Conservation (phyloP, 2,329 filamentous ascomycete genomes). For the Exophiala lecanii-corni region DNA sequence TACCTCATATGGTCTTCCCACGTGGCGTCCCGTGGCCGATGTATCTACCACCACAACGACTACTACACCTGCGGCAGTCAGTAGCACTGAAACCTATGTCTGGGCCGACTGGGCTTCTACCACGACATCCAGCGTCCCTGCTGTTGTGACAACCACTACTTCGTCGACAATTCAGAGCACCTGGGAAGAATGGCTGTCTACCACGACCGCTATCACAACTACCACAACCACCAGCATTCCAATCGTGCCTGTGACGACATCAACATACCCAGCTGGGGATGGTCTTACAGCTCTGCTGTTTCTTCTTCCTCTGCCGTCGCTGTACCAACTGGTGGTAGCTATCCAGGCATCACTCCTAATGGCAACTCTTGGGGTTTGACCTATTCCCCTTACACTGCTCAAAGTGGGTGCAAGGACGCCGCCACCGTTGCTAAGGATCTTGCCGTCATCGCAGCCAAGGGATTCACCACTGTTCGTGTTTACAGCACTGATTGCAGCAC, state of each 20-base stretch:
- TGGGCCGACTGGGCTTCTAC: conserved; percentile 7
- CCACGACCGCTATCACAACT: too few relatives aligned
- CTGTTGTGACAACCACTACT: too few relatives aligned
- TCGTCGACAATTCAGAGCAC: too few relatives aligned
- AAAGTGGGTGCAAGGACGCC: conserved; percentile 59
- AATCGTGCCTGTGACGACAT: too few relatives aligned
- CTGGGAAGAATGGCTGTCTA: too few relatives aligned
- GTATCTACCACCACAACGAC: conserved; percentile 4
- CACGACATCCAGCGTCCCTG: conserved; percentile 1
- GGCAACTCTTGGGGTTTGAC: conserved; percentile 65
- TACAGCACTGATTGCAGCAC: conserved; percentile 91
- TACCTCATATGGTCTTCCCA: conserved; percentile 24
- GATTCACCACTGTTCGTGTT: conserved; percentile 69
- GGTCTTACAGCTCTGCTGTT: conserved; percentile 3
- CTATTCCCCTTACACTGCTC: conserved; percentile 68
- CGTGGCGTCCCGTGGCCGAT: conserved; percentile 22
- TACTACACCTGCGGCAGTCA: background rate
- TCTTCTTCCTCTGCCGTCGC: conserved; percentile 18
- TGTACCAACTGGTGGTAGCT: conserved; percentile 9
- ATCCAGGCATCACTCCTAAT: conserved; percentile 29
- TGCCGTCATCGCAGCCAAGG: conserved; percentile 55
- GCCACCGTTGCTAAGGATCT: conserved; percentile 59
- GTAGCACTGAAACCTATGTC: conserved; percentile 16
- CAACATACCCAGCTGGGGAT: too few relatives aligned
- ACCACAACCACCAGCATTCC: too few relatives aligned